Percentiles rank a stretch among this genome's conserved stretches.
These are phyloP conservation scores for Gloeophyllum trabeum DNA, from an alignment of 768 basidiomycete species.

Conservation along the genomic window DNA sequence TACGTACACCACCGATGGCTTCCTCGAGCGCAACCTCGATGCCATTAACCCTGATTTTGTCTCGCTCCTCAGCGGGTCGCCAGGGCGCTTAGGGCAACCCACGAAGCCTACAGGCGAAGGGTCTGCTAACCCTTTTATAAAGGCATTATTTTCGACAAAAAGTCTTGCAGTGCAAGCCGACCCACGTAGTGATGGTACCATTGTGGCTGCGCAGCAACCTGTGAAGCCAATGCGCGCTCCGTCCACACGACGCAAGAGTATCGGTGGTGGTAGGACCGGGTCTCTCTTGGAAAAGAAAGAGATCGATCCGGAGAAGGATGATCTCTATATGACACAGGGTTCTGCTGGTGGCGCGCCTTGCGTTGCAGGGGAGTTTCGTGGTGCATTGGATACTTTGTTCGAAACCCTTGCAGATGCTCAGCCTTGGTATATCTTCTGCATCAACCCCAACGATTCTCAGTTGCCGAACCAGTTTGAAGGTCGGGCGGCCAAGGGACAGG, in stretches of 20 bases:
- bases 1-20: conserved; percentile 83
- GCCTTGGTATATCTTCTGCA: conserved; percentile 84
- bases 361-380: conserved; percentile 81
- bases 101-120: conserved; percentile 60
- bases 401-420: conserved; percentile 84
- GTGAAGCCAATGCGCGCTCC: conserved; percentile 93
- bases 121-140: conserved; percentile 85
- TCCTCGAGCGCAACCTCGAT: conserved; percentile 83
- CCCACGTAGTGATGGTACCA: conserved; percentile 88
- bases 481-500: conserved; percentile 84
- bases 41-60: conserved; percentile 91
- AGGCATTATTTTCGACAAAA: conserved; percentile 78
- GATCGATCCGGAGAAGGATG: conserved; percentile 36
- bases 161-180: conserved; percentile 89
- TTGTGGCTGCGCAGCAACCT: conserved; percentile 87
- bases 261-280: conserved; percentile 36
- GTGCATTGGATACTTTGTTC: conserved; percentile 77
- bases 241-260: conserved; percentile 74
- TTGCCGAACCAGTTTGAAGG: conserved; percentile 91
- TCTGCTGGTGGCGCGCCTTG: conserved; percentile 39
- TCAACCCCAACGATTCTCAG: conserved; percentile 94
- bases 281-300: conserved; percentile 34
- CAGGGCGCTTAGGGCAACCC: conserved; percentile 13
- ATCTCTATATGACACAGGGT: conserved; percentile 16
- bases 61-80: conserved; percentile 66